These are phyloP conservation scores for Tetrapisispora arboricola DNA, from an alignment of 805 yeast species.

Conservation along the genomic window DNA sequence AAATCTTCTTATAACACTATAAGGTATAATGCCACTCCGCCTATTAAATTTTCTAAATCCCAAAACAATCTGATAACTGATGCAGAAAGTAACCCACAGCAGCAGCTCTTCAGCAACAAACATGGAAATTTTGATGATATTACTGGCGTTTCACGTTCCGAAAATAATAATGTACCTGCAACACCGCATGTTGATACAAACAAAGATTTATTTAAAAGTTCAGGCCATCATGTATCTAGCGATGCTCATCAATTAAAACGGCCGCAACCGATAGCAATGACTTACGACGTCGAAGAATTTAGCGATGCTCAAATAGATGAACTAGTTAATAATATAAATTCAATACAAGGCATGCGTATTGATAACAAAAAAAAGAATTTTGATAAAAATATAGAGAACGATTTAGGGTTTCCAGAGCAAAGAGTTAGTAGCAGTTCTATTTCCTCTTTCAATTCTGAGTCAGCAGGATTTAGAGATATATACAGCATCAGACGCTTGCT, in stretches of 20 bases:
- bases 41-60: background rate
- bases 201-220: too few relatives aligned
- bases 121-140: too few relatives aligned
- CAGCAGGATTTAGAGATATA: conserved; percentile 12
- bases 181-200: background rate
- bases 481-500: conserved; percentile 18
- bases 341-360: background rate
- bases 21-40: conserved; percentile 4
- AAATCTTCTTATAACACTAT: conserved; percentile 1
- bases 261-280: background rate
- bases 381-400: background rate
- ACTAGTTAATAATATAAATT: background rate
- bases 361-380: background rate
- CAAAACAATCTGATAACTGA: background rate
- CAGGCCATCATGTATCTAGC: too few relatives aligned
- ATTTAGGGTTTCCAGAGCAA: conserved; percentile 12
- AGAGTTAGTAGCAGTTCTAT: conserved; percentile 16
- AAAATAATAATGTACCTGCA: background rate
- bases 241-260: too few relatives aligned
- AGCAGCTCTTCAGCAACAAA: too few relatives aligned
- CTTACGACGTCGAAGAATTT: background rate
- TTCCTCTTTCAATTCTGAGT: conserved; percentile 16
- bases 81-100: too few relatives aligned
- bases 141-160: background rate
- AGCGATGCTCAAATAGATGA: conserved; percentile 2